phyloP scores from a whole-genome alignment of 2,329 filamentous ascomycete species.

The Colletotrichum sublineola region DNA sequence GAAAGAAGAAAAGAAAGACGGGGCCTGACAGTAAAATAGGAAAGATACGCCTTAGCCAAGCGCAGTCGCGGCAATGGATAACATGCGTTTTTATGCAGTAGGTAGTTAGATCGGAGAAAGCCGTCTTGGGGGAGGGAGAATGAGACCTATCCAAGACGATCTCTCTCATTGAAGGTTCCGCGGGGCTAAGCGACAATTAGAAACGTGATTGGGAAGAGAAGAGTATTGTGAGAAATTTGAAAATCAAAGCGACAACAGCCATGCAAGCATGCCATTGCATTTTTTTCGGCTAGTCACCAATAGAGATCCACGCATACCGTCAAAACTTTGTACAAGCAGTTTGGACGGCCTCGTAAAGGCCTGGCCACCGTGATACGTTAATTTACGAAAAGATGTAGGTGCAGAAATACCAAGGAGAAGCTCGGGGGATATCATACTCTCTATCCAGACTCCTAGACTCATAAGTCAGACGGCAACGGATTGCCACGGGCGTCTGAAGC shows the following conservation, averaged over 20 bases:
- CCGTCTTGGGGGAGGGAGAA: no score
- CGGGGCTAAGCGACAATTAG: background rate
- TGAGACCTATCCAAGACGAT: background rate
- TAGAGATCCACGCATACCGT: background rate
- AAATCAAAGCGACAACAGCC: background rate
- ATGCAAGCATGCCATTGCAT: background rate
- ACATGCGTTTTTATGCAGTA: background rate
- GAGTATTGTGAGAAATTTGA: background rate
- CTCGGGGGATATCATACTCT: slow-evolving; percentile 13
- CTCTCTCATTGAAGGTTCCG: background rate
- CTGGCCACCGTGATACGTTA: slow-evolving; percentile 25
- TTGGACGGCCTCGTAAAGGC: background rate
- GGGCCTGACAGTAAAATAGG: background rate
- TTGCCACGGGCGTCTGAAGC: background rate
- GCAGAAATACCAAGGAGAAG: slow-evolving; percentile 10
- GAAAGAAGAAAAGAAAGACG: background rate
- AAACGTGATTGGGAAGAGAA: background rate
- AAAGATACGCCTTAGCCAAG: background rate
- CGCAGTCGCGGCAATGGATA: slow-evolving; percentile 12
- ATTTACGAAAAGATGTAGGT: slow-evolving; percentile 23
- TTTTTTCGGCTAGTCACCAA: background rate
- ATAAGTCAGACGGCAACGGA: background rate
- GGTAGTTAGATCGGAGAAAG: background rate
- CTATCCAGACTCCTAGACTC: slow-evolving; percentile 1
- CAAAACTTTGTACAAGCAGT: slow-evolving; percentile 11